These are phyloP conservation scores for Populus tomentosa DNA, from an alignment of 441 rosid species.

Conservation along the genomic window DNA sequence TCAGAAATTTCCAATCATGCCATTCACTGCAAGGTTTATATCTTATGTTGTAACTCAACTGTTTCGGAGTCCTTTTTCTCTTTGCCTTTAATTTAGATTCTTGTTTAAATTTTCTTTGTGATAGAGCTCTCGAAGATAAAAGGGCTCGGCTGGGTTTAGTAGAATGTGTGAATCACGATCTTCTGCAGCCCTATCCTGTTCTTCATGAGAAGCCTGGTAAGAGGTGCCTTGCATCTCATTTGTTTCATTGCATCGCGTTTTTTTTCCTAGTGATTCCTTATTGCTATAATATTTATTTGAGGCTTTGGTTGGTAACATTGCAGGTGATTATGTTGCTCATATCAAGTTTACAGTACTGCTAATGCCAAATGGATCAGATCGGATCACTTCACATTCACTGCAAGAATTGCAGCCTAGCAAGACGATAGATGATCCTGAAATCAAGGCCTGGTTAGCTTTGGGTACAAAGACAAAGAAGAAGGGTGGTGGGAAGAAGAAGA, in stretches of 20 bases:
- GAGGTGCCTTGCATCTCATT: neutral
- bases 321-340: slow-evolving; percentile 87
- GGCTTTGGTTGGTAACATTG: neutral
- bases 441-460: slow-evolving; percentile 92
- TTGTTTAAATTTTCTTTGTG: neutral
- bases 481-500: slow-evolving; percentile 98
- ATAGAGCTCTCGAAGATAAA: slow-evolving; percentile 89
- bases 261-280: neutral
- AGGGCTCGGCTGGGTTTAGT: slow-evolving; percentile 88
- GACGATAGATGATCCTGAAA: slow-evolving; percentile 77
- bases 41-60: no score
- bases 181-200: slow-evolving; percentile 88
- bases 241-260: neutral
- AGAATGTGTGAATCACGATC: slow-evolving; percentile 92
- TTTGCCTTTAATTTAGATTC: neutral
- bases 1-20: slow-evolving; percentile 74
- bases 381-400: slow-evolving; percentile 72
- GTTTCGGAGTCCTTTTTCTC: neutral
- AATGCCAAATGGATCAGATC: slow-evolving; percentile 94
- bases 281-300: neutral
- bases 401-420: slow-evolving; percentile 78
- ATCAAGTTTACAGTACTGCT: slow-evolving; percentile 84
- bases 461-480: slow-evolving; percentile 88
- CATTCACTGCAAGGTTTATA: slow-evolving; percentile 78
- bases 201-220: slow-evolving; percentile 92